These are phyloP conservation scores for Mortierella polycephala DNA, from an alignment of 371 early-diverging fungal genomes.

Conservation along the genomic window DNA sequence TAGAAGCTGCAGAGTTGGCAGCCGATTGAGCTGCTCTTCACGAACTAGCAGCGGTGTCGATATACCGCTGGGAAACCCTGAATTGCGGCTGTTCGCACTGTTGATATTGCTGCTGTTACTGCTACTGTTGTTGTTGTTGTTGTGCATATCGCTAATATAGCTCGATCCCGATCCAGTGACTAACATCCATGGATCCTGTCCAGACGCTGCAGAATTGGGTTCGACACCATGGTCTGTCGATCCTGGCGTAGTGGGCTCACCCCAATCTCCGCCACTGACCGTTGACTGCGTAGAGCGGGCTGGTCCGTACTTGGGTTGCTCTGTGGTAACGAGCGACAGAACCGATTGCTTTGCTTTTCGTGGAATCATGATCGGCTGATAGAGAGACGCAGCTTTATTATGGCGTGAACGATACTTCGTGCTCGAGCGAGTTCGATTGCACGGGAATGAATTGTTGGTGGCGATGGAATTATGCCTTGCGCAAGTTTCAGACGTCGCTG, in stretches of 20 bases:
- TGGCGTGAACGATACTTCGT: slow-evolving; percentile 23
- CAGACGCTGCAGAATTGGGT: slow-evolving; percentile 26
- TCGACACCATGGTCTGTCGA: slow-evolving; percentile 11
- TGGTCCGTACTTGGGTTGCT: slow-evolving; percentile 35
- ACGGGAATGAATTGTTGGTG: slow-evolving; percentile 14
- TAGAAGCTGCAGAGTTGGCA: slow-evolving; percentile 57
- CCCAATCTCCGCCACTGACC: slow-evolving; percentile 46
- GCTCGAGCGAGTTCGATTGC: neutral
- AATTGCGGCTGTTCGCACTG: neutral
- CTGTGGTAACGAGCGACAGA: slow-evolving; percentile 42
- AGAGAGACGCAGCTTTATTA: slow-evolving; percentile 26
- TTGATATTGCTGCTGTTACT: neutral
- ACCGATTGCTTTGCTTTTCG: slow-evolving; percentile 36
- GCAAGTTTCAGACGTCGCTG: no score
- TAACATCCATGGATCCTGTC: slow-evolving; percentile 45
- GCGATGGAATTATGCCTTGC: neutral
- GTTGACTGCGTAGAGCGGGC: slow-evolving; percentile 44
- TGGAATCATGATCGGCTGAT: slow-evolving; percentile 44
- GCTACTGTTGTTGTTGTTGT: neutral
- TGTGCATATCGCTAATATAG: slow-evolving; percentile 4
- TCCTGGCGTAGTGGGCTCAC: slow-evolving; percentile 18
- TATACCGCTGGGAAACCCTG: slow-evolving; percentile 4
- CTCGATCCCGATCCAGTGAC: slow-evolving; percentile 44
- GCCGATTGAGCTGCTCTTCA: slow-evolving; percentile 31
- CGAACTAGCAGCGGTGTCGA: slow-evolving; percentile 30